Base-by-base conservation (phyloP, 306 rosid species). In the Medicago lupulina region DNA sequence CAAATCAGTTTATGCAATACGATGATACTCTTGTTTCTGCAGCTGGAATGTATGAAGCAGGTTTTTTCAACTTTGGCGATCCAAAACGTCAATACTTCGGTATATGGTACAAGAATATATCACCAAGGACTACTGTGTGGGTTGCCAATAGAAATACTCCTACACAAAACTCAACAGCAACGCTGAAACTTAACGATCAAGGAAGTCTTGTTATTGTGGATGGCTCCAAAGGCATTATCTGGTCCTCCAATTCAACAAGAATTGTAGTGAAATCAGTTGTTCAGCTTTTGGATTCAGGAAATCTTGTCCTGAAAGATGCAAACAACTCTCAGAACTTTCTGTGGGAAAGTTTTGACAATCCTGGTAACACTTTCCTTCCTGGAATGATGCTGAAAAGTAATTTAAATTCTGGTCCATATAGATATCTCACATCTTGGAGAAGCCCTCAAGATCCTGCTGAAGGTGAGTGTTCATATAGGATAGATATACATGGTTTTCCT, bases 331-430 rank as follows among this genome's bases (percentile, higher is more conserved):
- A 43, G 47, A 1, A 44, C 4, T 47, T 47, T 14, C 15, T 47
- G 4, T 85, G 88, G 88, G 79, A 85, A 54, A 81, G 85, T 34
- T 85, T 78, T 49, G 76, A 85, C 58, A 75, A 54, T 13, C 85
- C 83, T 5, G 61, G 81, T 4, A 43, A 77, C 31, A 85, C 79
- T 15, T 47, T 43, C 18, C 73, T 85, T 2, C 28, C 54, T 0
- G 79, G 64, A 41, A 81, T 82, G 86, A 36, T 13, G 14, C 75
- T 77, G 46, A 49, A 43, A 0, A 4, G 40, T 28, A 67, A 31
- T 43, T 41, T 57, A 57, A 51, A 1, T 23, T 1, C 28, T 23
- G 28, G 28, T 23, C 28, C 28, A 23, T 23, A 23, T 23, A 23
- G 28, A 23, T 23, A 23, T 23, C 28, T 23, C 28, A 23, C 28